A percentile compares a stretch with the other conserved stretches of the same genome.
Evolutionary conservation across 305 asterid species (phyloP).

Genomic region (Salvia sclarea): DNA sequence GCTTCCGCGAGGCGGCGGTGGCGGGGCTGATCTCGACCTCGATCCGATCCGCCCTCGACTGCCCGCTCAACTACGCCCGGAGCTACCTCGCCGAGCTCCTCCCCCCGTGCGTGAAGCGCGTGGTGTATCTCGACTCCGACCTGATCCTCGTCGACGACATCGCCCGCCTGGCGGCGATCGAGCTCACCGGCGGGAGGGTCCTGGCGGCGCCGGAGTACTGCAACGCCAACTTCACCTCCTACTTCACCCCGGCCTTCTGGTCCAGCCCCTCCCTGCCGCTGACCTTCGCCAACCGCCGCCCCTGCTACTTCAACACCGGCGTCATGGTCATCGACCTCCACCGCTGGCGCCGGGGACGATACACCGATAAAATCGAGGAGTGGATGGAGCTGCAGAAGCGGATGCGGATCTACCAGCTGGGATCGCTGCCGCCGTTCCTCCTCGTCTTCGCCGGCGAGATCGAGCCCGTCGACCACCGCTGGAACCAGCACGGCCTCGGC

Average conservation of each 20-base stretch:
- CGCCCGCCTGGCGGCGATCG: too few species aligned
- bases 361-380: constrained; percentile 72
- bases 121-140: constrained; percentile 85
- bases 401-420: constrained; percentile 78
- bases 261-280: constrained; percentile 71
- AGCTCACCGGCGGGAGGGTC: constrained; percentile 41
- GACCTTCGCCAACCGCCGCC: constrained; percentile 59
- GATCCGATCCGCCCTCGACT: constrained; percentile 88
- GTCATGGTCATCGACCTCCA: constrained; percentile 85
- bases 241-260: constrained; percentile 89
- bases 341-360: constrained; percentile 73
- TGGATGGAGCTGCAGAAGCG: constrained; percentile 96
- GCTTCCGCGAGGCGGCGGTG: constrained; percentile 54
- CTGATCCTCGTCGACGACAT: constrained; percentile 83
- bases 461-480: constrained; percentile 75
- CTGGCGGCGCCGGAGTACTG: constrained; percentile 95
- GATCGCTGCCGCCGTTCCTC: constrained; percentile 80
- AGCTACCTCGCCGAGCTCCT: constrained; percentile 72
- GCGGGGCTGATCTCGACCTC: constrained; percentile 84
- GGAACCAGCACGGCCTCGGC: constrained; percentile 94
- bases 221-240: constrained; percentile 82
- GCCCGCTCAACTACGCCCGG: constrained; percentile 87
- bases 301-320: constrained; percentile 91
- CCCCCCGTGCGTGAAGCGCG: constrained; percentile 67
- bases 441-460: constrained; percentile 87